phyloP scores from a whole-genome alignment of 805 yeast genomes.

The Isabelozyma rhagii region DNA sequence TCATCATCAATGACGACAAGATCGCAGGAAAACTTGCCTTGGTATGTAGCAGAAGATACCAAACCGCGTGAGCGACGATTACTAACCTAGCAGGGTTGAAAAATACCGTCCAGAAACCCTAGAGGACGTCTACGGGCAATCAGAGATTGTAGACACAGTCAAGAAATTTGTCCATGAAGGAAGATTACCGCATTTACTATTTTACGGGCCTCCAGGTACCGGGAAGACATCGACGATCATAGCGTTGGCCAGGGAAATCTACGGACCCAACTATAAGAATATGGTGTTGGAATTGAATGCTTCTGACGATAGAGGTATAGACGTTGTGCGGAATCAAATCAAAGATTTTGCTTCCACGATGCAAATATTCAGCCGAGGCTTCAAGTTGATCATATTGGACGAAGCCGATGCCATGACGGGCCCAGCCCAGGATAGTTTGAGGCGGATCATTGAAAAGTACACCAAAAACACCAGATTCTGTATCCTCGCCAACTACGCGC shows the following conservation, averaged over 20 bases:
- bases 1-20: constrained; percentile 1
- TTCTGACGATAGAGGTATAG: constrained; percentile 96
- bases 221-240: constrained; percentile 88
- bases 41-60: constrained; percentile 28
- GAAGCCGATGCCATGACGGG: constrained; percentile 96
- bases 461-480: constrained; percentile 95
- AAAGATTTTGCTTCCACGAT: constrained; percentile 94
- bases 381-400: constrained; percentile 87
- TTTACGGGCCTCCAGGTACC: constrained; percentile 95
- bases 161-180: constrained; percentile 81
- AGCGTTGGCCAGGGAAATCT: constrained; percentile 83
- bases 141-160: constrained; percentile 80
- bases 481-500: constrained; percentile 92
- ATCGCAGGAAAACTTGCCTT: constrained; percentile 53
- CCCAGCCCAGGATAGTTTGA: constrained; percentile 78
- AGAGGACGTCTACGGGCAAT: constrained; percentile 90
- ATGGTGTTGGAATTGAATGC: constrained; percentile 96
- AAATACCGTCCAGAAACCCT: constrained; percentile 85
- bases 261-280: constrained; percentile 74
- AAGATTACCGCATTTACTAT: constrained; percentile 83
- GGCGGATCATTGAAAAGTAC: constrained; percentile 86
- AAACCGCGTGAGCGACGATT: too few species aligned
- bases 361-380: constrained; percentile 84
- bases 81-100: constrained; percentile 60
- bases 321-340: constrained; percentile 95